phyloP scores from a whole-genome alignment of 192 early-diverging fungal genomes.

The Umbelopsis vinacea region DNA sequence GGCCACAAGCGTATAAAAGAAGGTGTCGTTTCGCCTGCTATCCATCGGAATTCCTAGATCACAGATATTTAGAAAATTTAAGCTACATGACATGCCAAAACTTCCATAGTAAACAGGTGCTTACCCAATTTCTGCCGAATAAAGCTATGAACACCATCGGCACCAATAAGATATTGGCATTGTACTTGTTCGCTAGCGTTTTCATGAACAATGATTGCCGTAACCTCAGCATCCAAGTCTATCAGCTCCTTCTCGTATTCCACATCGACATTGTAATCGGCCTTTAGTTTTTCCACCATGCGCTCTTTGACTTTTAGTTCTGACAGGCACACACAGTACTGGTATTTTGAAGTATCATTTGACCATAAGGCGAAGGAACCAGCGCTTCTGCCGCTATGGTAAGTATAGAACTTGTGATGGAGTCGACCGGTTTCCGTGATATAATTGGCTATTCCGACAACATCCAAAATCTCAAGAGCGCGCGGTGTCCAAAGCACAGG shows the following conservation, averaged over 20 bases:
- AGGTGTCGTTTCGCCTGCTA: constrained; percentile 12
- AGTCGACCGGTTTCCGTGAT: constrained; percentile 2
- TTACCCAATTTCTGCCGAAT: constrained; percentile 11
- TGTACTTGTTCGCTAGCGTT: not conserved
- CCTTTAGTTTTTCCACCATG: not conserved
- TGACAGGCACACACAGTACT: not conserved
- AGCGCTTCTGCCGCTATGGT: not conserved
- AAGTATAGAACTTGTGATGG: constrained; percentile 15
- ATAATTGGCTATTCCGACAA: not conserved
- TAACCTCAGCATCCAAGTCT: constrained; percentile 14
- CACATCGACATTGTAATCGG: not conserved
- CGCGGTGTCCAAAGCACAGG: constrained; percentile 18
- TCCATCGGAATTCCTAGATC: constrained; percentile 4
- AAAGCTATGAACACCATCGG: constrained; percentile 16
- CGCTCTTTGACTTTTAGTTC: not conserved
- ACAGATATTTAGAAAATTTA: not conserved
- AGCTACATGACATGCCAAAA: not conserved
- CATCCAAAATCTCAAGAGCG: constrained; percentile 11
- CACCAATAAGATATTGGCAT: constrained; percentile 4
- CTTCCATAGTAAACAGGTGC: not conserved
- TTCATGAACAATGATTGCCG: not conserved
- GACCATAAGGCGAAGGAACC: constrained; percentile 13
- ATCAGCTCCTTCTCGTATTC: constrained; percentile 12
- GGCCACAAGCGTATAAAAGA: constrained; percentile 10
- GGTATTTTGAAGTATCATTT: constrained; percentile 7